These are phyloP conservation scores for Zygotorulaspora mrakii DNA, from an alignment of 1,139 yeast species.

Conservation along the genomic window DNA sequence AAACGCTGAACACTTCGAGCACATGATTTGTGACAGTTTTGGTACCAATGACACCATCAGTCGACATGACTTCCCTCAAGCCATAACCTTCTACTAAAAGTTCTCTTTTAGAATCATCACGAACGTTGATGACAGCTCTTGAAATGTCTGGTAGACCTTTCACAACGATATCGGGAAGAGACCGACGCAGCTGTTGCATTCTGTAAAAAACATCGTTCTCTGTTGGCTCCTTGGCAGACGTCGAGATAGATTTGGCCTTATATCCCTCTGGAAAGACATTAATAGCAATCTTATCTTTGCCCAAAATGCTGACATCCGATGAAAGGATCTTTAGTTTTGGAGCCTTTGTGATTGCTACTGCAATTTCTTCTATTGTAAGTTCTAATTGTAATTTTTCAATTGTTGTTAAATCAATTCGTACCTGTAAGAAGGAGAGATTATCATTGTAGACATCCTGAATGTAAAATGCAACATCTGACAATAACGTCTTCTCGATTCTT, in stretches of 20 bases:
- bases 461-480: constrained; percentile 81
- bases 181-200: constrained; percentile 84
- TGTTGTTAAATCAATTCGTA: constrained; percentile 77
- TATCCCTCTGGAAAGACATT: constrained; percentile 57
- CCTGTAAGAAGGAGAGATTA: constrained; percentile 70
- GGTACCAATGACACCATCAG: constrained; percentile 92
- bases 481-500: constrained; percentile 85
- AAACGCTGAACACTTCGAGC: constrained; percentile 79
- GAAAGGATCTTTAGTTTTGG: constrained; percentile 83
- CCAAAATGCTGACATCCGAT: constrained; percentile 66
- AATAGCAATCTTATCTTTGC: constrained; percentile 71
- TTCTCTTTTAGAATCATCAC: constrained; percentile 79
- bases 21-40: constrained; percentile 89
- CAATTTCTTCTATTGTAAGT: constrained; percentile 79
- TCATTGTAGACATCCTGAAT: constrained; percentile 93
- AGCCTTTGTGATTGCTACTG: constrained; percentile 73
- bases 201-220: constrained; percentile 73
- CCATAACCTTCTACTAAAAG: constrained; percentile 97
- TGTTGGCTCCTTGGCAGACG: constrained; percentile 44
- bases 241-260: constrained; percentile 41
- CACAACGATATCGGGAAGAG: constrained; percentile 80
- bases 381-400: constrained; percentile 90
- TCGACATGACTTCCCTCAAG: constrained; percentile 90
- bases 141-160: constrained; percentile 89
- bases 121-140: constrained; percentile 93